Conservation (phyloP, 139 green algal genomes). For the Tetratostichococcus sp. region DNA sequence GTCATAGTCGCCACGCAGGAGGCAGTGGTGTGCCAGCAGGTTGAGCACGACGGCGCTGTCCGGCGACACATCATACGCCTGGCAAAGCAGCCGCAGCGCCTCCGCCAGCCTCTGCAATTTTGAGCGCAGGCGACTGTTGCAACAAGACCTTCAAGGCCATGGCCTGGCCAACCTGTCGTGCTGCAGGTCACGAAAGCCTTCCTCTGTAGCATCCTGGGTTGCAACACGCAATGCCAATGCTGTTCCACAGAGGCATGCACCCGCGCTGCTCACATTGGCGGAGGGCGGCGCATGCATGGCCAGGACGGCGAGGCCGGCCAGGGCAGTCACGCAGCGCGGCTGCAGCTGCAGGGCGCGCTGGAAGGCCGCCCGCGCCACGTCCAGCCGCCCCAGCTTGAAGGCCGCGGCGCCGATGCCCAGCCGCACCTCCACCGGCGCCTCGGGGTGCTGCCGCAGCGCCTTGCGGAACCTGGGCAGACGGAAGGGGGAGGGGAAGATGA, state of each 20-base stretch:
- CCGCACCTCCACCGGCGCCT: conserved; percentile 70
- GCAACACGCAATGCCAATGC: too few relatives aligned
- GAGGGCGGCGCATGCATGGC: neutral
- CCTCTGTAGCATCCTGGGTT: too few relatives aligned
- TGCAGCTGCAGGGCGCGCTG: conserved; percentile 69
- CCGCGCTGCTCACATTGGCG: neutral
- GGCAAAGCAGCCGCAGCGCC: conserved; percentile 60
- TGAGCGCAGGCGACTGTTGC: too few relatives aligned
- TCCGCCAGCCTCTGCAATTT: conserved; percentile 54
- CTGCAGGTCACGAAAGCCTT: too few relatives aligned
- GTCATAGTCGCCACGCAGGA: conserved; percentile 49
- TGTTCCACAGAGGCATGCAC: too few relatives aligned
- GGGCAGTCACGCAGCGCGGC: conserved; percentile 58
- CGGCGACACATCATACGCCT: conserved; percentile 70
- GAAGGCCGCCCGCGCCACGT: conserved; percentile 53
- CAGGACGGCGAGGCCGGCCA: conserved; percentile 69
- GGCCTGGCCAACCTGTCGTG: too few relatives aligned
- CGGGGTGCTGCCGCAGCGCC: conserved; percentile 59
- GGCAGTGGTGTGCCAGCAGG: conserved; percentile 66
- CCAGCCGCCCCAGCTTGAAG: conserved; percentile 56
- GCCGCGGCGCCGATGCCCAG: conserved; percentile 77
- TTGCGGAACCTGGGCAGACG: conserved; percentile 50
- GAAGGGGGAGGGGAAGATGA: neutral
- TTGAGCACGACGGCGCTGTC: conserved; percentile 47
- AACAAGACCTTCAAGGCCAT: too few relatives aligned